phyloP scores from a whole-genome alignment of 345 rosid species.

The Physaria fendleri region DNA sequence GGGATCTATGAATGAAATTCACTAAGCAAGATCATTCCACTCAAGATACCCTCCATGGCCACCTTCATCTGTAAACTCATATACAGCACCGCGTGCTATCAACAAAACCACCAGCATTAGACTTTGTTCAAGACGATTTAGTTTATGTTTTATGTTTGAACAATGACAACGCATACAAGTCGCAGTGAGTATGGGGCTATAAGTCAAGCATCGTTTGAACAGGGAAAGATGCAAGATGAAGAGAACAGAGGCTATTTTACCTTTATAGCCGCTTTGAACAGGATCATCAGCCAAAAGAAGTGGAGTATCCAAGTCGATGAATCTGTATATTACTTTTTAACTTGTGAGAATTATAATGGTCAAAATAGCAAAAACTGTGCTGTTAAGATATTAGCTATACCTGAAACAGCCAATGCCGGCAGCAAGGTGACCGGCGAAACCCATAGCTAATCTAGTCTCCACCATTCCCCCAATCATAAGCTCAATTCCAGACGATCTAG shows the following conservation, averaged over 20 bases:
- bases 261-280: conserved; percentile 77
- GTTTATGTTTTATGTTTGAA: background rate
- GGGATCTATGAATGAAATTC: conserved; percentile 9
- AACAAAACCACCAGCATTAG: conserved; percentile 20
- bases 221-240: background rate
- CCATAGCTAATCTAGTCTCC: conserved; percentile 93
- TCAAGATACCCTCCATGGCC: conserved; percentile 82
- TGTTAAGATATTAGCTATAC: conserved; percentile 30
- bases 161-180: background rate
- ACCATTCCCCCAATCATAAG: conserved; percentile 97
- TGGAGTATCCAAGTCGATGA: conserved; percentile 85
- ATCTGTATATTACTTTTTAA: conserved; percentile 35
- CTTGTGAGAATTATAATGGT: background rate
- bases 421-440: conserved; percentile 89
- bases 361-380: background rate
- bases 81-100: conserved; percentile 64
- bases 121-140: background rate
- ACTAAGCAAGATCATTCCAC: conserved; percentile 56
- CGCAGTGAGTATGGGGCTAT: background rate
- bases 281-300: conserved; percentile 87
- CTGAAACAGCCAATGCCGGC: conserved; percentile 88
- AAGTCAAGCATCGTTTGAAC: background rate
- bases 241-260: conserved; percentile 32
- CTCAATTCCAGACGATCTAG: conserved; percentile 55
- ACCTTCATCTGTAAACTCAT: conserved; percentile 63